Evolutionary conservation across 352 stramenopile species (phyloP), one percentile per base, ranked within the genome.

Genomic region (Phytopythium mirpurense): DNA sequence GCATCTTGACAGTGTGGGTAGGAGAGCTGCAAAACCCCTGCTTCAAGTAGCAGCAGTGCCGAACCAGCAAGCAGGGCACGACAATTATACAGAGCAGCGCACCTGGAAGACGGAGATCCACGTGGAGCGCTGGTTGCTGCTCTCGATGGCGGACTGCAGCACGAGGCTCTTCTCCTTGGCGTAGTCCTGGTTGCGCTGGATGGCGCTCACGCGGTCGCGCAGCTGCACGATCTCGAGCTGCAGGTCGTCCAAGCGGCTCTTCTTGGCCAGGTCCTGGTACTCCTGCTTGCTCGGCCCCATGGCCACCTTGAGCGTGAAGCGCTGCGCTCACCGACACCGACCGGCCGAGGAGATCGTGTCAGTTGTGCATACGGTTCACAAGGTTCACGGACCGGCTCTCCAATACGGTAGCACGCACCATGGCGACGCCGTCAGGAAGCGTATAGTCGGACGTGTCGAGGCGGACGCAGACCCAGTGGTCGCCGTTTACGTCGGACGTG

Each of bases 171-270:
- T 90, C 45, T 84, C 65, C 70, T 90, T 87, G 29, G 72, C 77
- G 55, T 95, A 96, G 67, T 93, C 79, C 41, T 93, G 79, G 38
- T 93, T 84, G 43, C 83, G 75, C 57, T 91, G 80, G 46, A 96
- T 88, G 43, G 81, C 67, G 34, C 60, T 50, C 16, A 94, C 83
- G 27, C 87, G 88, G 65, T 95, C 80, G 41, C 73, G 68, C 16
- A 95, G 65, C 65, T 94, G 89, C 26, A 90, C 51, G 35, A 96
- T 82, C 56, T 88, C 71, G 41, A 90, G 40, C 19, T 94, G 75
- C 21, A 95, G 74, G 35, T 83, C 82, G 54, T 90, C 68, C 72
- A 93, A 83, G 57, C 94, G 77, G 37, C 80, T 80, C 57, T 90
- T 91, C 60, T 90, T 90, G 32, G 82, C 82, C 42, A 93, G 49